A percentile compares a stretch with the other conserved stretches of the same genome.
phyloP scores from a whole-genome alignment of 805 yeast species.

The Komagataella kurtzmanii region DNA sequence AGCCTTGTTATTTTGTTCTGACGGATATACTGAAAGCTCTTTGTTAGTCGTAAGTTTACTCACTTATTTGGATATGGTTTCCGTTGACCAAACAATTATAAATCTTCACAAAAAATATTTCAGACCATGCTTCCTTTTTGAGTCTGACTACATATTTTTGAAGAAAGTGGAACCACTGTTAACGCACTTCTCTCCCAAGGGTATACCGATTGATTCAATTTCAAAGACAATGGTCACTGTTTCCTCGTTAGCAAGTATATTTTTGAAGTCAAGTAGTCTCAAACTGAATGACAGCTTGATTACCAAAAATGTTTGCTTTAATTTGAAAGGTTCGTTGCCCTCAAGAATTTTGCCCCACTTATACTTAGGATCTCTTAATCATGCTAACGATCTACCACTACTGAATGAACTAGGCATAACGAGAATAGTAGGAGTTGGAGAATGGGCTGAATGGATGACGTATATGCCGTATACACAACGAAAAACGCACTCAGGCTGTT shows the following conservation, averaged over 20 bases:
- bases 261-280: background rate
- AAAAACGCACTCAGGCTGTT: slow-evolving; percentile 15
- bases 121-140: slow-evolving; percentile 77
- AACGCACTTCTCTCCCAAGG: slow-evolving; percentile 42
- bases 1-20: slow-evolving; percentile 61
- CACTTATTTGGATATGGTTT: slow-evolving; percentile 51
- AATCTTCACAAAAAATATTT: slow-evolving; percentile 48
- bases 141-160: slow-evolving; percentile 56
- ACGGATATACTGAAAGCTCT: slow-evolving; percentile 88
- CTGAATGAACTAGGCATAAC: slow-evolving; percentile 53
- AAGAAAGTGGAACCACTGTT: slow-evolving; percentile 52
- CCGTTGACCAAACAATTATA: slow-evolving; percentile 52
- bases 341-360: slow-evolving; percentile 73
- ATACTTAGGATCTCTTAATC: slow-evolving; percentile 72
- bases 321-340: slow-evolving; percentile 56
- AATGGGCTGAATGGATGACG: slow-evolving; percentile 50
- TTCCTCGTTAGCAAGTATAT: background rate
- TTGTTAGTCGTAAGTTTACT: slow-evolving; percentile 58
- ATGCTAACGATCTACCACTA: slow-evolving; percentile 62
- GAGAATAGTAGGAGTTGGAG: slow-evolving; percentile 80
- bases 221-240: slow-evolving; percentile 4
- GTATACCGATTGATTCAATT: slow-evolving; percentile 3
- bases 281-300: background rate
- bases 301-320: slow-evolving; percentile 17
- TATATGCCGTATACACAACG: slow-evolving; percentile 7